Evolutionary conservation across 805 yeast genomes (phyloP).

Genomic region (Wickerhamomyces kurtzmanii): DNA sequence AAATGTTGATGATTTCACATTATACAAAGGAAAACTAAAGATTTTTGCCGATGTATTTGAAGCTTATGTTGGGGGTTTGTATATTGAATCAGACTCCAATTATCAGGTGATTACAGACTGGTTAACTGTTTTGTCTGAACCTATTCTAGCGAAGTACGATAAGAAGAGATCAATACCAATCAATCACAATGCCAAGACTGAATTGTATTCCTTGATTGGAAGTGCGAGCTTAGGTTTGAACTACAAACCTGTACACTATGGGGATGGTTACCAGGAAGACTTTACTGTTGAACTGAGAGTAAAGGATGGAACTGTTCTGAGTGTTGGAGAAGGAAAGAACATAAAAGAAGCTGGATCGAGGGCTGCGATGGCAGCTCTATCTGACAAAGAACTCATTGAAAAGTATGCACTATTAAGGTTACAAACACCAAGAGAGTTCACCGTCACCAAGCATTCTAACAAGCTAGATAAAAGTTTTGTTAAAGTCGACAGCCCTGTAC

Average conservation of each 20-base stretch:
- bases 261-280: constrained; percentile 29
- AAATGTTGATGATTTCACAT: constrained; percentile 34
- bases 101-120: constrained; percentile 42
- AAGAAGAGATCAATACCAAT: constrained; percentile 19
- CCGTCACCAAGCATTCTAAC: constrained; percentile 15
- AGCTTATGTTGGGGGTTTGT: constrained; percentile 85
- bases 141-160: constrained; percentile 22
- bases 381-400: constrained; percentile 47
- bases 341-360: constrained; percentile 69
- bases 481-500: too few relatives aligned
- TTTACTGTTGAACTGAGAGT: constrained; percentile 60
- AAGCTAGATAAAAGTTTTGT: too few relatives aligned
- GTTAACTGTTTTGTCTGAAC: constrained; percentile 43
- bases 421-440: constrained; percentile 33
- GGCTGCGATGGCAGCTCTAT: constrained; percentile 78
- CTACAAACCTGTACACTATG: constrained; percentile 38
- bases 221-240: constrained; percentile 55
- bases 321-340: constrained; percentile 62
- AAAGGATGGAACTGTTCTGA: constrained; percentile 52
- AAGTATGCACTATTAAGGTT: constrained; percentile 52
- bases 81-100: constrained; percentile 42
- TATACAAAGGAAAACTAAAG: constrained; percentile 51
- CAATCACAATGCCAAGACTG: constrained; percentile 64
- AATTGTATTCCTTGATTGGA: constrained; percentile 72
- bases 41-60: constrained; percentile 85